Evolutionary conservation across 768 basidiomycete genomes (phyloP).

Genomic region (Mycena olivaceomarginata): DNA sequence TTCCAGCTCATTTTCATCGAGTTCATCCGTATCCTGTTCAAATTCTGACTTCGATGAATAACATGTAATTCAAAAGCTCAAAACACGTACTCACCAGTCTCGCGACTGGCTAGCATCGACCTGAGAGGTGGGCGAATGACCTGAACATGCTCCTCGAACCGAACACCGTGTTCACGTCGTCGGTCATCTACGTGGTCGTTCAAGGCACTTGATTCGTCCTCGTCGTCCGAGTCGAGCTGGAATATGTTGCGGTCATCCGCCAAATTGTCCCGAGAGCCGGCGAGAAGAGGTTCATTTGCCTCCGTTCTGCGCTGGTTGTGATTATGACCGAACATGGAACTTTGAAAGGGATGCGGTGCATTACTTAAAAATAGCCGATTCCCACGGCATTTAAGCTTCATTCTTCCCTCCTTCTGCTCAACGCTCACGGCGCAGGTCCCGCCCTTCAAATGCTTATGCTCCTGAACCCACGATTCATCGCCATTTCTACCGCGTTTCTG

Average conservation of each 20-base stretch:
- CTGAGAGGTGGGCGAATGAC: constrained; percentile 81
- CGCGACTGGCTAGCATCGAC: constrained; percentile 86
- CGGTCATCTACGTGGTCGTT: constrained; percentile 53
- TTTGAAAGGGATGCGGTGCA: neutral
- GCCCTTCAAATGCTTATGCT: constrained; percentile 14
- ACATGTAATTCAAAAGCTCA: constrained; percentile 26
- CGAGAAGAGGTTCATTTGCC: constrained; percentile 76
- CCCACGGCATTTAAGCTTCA: neutral
- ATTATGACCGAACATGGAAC: constrained; percentile 42
- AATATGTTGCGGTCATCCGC: constrained; percentile 69
- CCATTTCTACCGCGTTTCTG: constrained; percentile 19
- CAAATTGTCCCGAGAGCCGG: constrained; percentile 56
- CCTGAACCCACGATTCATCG: constrained; percentile 3
- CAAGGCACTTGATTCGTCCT: constrained; percentile 59
- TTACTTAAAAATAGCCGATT: neutral
- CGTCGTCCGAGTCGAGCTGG: constrained; percentile 71
- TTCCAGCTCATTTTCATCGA: constrained; percentile 73
- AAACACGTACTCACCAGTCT: constrained; percentile 79
- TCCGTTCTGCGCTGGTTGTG: constrained; percentile 53
- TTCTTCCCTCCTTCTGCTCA: neutral
- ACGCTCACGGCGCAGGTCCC: constrained; percentile 22
- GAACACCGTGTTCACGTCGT: constrained; percentile 68
- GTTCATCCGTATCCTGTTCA: constrained; percentile 89
- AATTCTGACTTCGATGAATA: constrained; percentile 72
- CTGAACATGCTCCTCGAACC: constrained; percentile 82